A percentile compares a stretch with the other conserved stretches of the same genome.
phyloP scores from a whole-genome alignment of 1,284 basidiomycete genomes.

The Bjerkandera adusta region DNA sequence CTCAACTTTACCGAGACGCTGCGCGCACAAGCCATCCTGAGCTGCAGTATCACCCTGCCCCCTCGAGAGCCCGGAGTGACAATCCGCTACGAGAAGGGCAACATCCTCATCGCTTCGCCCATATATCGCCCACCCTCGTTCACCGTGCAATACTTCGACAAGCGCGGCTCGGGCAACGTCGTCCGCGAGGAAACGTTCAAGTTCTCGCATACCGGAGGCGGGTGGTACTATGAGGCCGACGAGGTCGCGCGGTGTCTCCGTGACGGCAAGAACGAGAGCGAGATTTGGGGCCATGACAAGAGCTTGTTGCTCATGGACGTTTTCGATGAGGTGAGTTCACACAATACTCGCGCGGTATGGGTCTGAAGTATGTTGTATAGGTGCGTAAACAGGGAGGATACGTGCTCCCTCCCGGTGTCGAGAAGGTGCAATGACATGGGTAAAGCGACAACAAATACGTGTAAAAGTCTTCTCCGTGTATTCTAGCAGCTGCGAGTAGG shows the following conservation, averaged over 20 bases:
- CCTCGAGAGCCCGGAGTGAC: constrained; percentile 46
- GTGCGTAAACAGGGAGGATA: constrained; percentile 52
- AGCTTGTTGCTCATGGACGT: constrained; percentile 77
- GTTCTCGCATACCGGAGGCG: constrained; percentile 58
- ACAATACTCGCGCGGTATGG: neutral
- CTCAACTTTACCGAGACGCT: constrained; percentile 63
- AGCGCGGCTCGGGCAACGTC: constrained; percentile 48
- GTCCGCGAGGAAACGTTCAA: constrained; percentile 51
- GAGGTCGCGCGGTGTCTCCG: constrained; percentile 81
- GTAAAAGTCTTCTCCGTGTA: too few relatives aligned
- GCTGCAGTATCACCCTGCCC: constrained; percentile 57
- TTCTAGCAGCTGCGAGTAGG: too few relatives aligned
- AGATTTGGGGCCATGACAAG: constrained; percentile 73
- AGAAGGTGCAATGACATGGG: constrained; percentile 29
- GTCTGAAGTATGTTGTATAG: constrained; percentile 25
- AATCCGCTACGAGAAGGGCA: constrained; percentile 69
- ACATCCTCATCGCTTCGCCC: constrained; percentile 58
- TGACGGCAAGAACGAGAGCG: constrained; percentile 75
- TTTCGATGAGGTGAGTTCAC: constrained; percentile 69
- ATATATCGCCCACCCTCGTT: constrained; percentile 65
- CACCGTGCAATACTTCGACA: constrained; percentile 58
- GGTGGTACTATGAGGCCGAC: constrained; percentile 79
- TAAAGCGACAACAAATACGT: too few relatives aligned
- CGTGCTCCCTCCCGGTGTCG: constrained; percentile 44
- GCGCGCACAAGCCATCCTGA: constrained; percentile 65